These are phyloP conservation scores for Phytophthora sp. DNA, from an alignment of 352 stramenopile species.

Conservation along the genomic window DNA sequence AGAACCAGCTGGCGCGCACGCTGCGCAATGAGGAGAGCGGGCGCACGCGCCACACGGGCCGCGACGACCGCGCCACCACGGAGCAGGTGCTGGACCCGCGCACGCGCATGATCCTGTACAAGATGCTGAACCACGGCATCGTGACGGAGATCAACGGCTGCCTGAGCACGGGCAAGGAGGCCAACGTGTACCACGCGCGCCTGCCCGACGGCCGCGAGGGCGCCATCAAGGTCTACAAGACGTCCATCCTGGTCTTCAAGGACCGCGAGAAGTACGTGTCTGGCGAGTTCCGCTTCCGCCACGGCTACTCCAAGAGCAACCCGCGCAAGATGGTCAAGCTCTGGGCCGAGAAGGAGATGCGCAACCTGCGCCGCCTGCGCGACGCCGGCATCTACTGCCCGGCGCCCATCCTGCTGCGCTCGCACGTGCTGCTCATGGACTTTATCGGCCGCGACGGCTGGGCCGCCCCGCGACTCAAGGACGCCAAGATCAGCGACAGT, in stretches of 20 bases:
- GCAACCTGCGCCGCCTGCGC: slow-evolving; percentile 95
- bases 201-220: slow-evolving; percentile 76
- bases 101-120: slow-evolving; percentile 99
- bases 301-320: slow-evolving; percentile 97
- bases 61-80: slow-evolving; percentile 98
- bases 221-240: slow-evolving; percentile 89
- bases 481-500: slow-evolving; percentile 92
- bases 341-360: slow-evolving; percentile 99
- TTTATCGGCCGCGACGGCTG: slow-evolving; percentile 97
- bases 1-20: slow-evolving; percentile 80
- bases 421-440: slow-evolving; percentile 99
- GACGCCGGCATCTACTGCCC: slow-evolving; percentile 93
- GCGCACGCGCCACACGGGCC: slow-evolving; percentile 90
- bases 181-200: slow-evolving; percentile 99
- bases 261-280: slow-evolving; percentile 99
- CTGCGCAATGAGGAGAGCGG: slow-evolving; percentile 82
- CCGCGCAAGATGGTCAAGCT: slow-evolving; percentile 99
- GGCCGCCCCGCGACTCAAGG: slow-evolving; percentile 94
- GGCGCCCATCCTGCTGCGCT: slow-evolving; percentile 94
- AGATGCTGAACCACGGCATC: slow-evolving; percentile 97
- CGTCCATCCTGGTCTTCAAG: slow-evolving; percentile 98
- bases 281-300: slow-evolving; percentile 97
- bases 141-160: slow-evolving; percentile 98
- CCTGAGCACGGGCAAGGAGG: slow-evolving; percentile 99
- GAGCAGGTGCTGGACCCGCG: slow-evolving; percentile 98